Evolutionary conservation across 225 moss, liverwort and hornwort genomes (phyloP).

Genomic region (Sphagnum tenellum): DNA sequence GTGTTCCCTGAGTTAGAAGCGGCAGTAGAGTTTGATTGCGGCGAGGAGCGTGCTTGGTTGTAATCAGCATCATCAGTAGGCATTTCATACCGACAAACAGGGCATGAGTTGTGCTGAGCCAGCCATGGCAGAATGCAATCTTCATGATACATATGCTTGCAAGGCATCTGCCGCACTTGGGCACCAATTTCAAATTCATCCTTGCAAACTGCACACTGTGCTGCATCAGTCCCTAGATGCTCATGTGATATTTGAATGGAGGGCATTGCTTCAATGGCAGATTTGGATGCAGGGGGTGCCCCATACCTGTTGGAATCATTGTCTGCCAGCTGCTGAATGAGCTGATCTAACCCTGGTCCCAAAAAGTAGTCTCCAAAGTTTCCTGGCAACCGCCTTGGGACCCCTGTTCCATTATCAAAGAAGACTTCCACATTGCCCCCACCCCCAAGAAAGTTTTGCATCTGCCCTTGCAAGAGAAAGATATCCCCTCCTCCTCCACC

Average conservation of each 20-base stretch:
- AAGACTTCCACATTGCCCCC: constrained; percentile 95
- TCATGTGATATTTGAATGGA: constrained; percentile 72
- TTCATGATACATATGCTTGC: constrained; percentile 97
- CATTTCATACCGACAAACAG: constrained; percentile 96
- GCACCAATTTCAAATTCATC: constrained; percentile 89
- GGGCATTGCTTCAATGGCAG: constrained; percentile 85
- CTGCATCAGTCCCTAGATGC: constrained; percentile 84
- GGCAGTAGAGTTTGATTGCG: constrained; percentile 9
- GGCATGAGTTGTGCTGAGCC: constrained; percentile 89
- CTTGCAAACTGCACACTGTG: constrained; percentile 98
- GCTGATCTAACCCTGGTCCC: constrained; percentile 93
- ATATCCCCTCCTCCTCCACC: constrained; percentile 13
- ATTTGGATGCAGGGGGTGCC: constrained; percentile 87
- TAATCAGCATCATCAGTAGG: constrained; percentile 92
- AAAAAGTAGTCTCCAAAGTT: constrained; percentile 95
- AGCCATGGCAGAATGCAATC: constrained; percentile 98
- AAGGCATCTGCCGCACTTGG: constrained; percentile 89
- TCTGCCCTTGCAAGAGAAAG: constrained; percentile 77
- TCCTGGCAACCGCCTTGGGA: constrained; percentile 71
- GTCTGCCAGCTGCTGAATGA: constrained; percentile 97
- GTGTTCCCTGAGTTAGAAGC: constrained; percentile 15
- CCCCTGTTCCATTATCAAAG: constrained; percentile 85
- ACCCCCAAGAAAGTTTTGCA: constrained; percentile 79
- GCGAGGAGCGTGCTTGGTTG: constrained; percentile 45
- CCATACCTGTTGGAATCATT: constrained; percentile 85